Evolutionary conservation across 495 filamentous ascomycete genomes (phyloP).

Genomic region (Trichoderma orchidacearum): DNA sequence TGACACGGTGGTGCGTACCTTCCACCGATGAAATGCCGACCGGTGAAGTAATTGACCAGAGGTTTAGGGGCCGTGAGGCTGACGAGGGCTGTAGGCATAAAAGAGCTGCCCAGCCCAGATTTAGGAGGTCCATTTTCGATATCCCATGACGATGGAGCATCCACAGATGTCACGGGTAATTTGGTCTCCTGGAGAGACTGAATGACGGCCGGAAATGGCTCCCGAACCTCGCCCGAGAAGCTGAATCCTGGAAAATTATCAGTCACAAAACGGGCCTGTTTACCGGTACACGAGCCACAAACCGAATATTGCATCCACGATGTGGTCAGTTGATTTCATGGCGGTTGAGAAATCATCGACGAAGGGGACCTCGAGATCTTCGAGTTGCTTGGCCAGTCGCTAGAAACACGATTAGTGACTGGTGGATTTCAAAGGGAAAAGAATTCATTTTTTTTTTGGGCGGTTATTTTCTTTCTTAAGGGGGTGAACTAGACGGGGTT

Average conservation of each 20-base stretch:
- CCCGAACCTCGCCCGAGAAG: slow-evolving; percentile 82
- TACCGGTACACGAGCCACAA: slow-evolving; percentile 8
- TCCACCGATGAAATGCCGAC: slow-evolving; percentile 82
- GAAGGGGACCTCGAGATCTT: slow-evolving; percentile 73
- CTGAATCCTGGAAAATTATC: slow-evolving; percentile 52
- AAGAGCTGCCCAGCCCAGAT: slow-evolving; percentile 63
- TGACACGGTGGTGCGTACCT: slow-evolving; percentile 26
- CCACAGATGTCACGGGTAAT: slow-evolving; percentile 73
- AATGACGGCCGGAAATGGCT: slow-evolving; percentile 77
- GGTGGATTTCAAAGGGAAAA: not conserved
- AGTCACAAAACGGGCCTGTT: slow-evolving; percentile 3
- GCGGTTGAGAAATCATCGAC: slow-evolving; percentile 62
- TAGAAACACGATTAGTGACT: slow-evolving; percentile 18
- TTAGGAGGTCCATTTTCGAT: slow-evolving; percentile 74
- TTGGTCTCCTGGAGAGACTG: slow-evolving; percentile 55
- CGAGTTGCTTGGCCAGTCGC: slow-evolving; percentile 72
- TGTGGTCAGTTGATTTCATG: slow-evolving; percentile 53
- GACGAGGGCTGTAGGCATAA: slow-evolving; percentile 64
- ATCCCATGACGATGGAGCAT: slow-evolving; percentile 88
- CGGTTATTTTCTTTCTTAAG: too few relatives aligned
- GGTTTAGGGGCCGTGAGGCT: slow-evolving; percentile 93
- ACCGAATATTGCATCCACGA: slow-evolving; percentile 93
- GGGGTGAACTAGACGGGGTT: too few relatives aligned
- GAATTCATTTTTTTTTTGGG: too few relatives aligned
- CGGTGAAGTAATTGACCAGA: slow-evolving; percentile 68